Percentiles rank a stretch among this genome's conserved stretches.
phyloP scores from a whole-genome alignment of 2,329 filamentous ascomycete genomes.

The Cladosporium sp. region DNA sequence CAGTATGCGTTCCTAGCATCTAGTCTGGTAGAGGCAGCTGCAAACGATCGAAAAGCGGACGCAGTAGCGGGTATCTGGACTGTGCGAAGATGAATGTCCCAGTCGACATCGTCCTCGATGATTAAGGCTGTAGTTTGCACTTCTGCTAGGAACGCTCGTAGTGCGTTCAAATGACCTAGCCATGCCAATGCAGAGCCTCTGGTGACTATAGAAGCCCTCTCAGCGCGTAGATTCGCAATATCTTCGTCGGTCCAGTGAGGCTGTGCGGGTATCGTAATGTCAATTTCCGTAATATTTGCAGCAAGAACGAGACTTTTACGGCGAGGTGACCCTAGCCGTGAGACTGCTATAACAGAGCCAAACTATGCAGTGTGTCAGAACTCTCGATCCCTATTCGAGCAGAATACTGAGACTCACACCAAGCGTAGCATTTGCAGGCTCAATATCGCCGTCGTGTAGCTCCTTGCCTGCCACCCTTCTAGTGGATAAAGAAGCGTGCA shows the following conservation, averaged over 20 bases:
- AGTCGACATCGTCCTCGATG: slow-evolving; percentile 45
- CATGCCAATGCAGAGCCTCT: slow-evolving; percentile 37
- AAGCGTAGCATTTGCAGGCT: slow-evolving; percentile 19
- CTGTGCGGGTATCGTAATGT: slow-evolving; percentile 36
- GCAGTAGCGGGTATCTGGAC: slow-evolving; percentile 39
- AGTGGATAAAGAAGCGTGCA: no score
- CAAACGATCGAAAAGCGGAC: slow-evolving; percentile 35
- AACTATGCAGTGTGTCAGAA: slow-evolving; percentile 25
- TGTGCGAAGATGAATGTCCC: slow-evolving; percentile 42
- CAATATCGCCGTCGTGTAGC: no score
- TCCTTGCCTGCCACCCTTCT: no score
- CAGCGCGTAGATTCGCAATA: slow-evolving; percentile 25
- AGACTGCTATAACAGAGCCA: slow-evolving; percentile 37
- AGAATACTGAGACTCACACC: slow-evolving; percentile 16
- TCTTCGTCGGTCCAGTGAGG: slow-evolving; percentile 35
- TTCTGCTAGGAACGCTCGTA: slow-evolving; percentile 39
- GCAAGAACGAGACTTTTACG: slow-evolving; percentile 34
- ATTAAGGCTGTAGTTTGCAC: slow-evolving; percentile 40
- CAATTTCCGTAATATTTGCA: slow-evolving; percentile 36
- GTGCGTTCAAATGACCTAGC: slow-evolving; percentile 37
- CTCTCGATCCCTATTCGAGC: no score
- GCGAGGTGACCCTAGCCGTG: slow-evolving; percentile 32
- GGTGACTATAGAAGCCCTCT: slow-evolving; percentile 28
- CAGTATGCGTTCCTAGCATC: slow-evolving; percentile 37
- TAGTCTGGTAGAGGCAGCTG: no score